Evolutionary conservation across 352 stramenopile species (phyloP).

Genomic region (Discostella stelligera): DNA sequence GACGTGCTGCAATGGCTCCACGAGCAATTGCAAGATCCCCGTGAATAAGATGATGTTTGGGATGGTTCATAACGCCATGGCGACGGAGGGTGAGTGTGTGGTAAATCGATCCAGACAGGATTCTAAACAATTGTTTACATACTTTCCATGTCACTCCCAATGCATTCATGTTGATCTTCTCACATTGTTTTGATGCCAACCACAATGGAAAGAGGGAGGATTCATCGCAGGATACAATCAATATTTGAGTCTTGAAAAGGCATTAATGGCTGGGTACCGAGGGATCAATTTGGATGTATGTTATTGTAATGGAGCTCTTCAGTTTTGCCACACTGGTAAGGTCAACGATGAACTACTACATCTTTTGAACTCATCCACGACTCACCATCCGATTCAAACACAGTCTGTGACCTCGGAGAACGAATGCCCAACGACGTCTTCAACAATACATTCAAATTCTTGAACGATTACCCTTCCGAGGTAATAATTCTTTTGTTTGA

Average conservation of each 20-base stretch:
- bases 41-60: conserved; percentile 50
- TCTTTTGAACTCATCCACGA: background rate
- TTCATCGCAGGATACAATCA: conserved; percentile 51
- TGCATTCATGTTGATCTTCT: background rate
- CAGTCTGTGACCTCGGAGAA: conserved; percentile 27
- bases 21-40: conserved; percentile 33
- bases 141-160: background rate
- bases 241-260: conserved; percentile 29
- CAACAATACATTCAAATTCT: conserved; percentile 32
- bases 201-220: conserved; percentile 15
- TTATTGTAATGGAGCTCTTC: conserved; percentile 52
- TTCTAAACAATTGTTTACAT: background rate
- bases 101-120: background rate
- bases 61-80: conserved; percentile 46
- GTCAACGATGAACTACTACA: conserved; percentile 1
- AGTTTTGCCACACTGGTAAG: conserved; percentile 65
- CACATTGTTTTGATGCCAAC: background rate
- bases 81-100: conserved; percentile 23
- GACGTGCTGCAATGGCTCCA: conserved; percentile 39
- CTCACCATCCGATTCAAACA: background rate
- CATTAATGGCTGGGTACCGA: conserved; percentile 60
- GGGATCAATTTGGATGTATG: conserved; percentile 69
- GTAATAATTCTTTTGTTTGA: conserved; percentile 62
- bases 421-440: conserved; percentile 36
- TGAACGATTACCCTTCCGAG: conserved; percentile 47